phyloP scores from a whole-genome alignment of 306 rosid genomes.

The Crotalaria pallida region DNA sequence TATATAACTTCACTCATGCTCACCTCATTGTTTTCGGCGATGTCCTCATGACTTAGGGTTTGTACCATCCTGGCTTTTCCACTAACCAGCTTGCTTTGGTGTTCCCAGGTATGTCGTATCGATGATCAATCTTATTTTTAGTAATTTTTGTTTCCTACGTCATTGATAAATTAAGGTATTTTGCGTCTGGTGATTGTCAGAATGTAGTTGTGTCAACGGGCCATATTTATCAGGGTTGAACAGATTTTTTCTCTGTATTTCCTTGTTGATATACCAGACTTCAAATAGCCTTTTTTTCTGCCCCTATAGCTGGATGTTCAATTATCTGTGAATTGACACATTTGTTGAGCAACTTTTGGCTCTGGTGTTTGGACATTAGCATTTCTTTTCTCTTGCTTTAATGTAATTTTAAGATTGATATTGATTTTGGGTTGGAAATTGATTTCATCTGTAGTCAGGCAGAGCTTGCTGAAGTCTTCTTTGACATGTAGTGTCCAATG shows the following conservation, averaged over 20 bases:
- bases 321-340: neutral
- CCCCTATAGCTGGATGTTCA: neutral
- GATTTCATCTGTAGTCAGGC: neutral
- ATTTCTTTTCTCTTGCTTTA: neutral
- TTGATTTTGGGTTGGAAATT: neutral
- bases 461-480: neutral
- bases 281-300: neutral
- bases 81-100: neutral
- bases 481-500: neutral
- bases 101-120: neutral
- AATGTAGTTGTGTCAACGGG: neutral
- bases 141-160: neutral
- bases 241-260: neutral
- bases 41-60: neutral
- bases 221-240: neutral
- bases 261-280: neutral
- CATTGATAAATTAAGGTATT: neutral
- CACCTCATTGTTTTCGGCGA: neutral
- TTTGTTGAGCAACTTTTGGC: neutral
- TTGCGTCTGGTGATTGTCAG: neutral
- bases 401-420: neutral
- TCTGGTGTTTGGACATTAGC: neutral
- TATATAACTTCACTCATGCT: neutral
- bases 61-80: neutral
- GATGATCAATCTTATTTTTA: neutral